Evolutionary conservation across 1,139 yeast species (phyloP), one percentile per base, ranked within the genome.

Genomic region (Pichia sp.): DNA sequence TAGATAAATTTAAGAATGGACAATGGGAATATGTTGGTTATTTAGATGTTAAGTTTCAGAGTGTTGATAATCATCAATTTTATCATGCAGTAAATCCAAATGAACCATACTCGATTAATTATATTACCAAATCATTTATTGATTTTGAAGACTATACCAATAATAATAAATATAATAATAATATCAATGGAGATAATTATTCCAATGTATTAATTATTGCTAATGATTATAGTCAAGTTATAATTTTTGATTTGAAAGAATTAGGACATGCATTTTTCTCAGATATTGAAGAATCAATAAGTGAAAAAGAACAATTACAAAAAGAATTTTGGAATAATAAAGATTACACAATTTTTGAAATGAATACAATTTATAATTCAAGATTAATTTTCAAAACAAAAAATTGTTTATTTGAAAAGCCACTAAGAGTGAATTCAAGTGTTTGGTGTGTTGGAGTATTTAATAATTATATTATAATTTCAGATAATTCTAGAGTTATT

Each of bases 401-500:
- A 5, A 31, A 27, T 31, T 2, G 25, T 3, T 2, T 20, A 3
- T 35, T 41, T 25, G 23, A 23, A 16, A 23, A 6, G 3, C 28
- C 28, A 2, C 4, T 42, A 4, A 16, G 23, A 11, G 12, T 34
- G 30, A 52, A 71, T 46, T 65, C 65, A 30, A 61, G 55, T 75
- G 76, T 74, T 0, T 83, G 92, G 92, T 89, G 89, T 0, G 57
- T 80, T 23, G 86, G 78, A 53, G 61, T 61, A 25, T 50, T 67
- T 55, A 48, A 57, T n/a, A 61, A 70, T 47, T 51, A 76, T 25
- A 50, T 82, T 10, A 78, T 68, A 0, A 68, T 74, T 0, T 75
- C 87, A 0, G 87, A 81, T 53, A 83, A 83, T 57, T 69, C 78
- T 2, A 76, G 71, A 47, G 62, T 65, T 16, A 60, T 78, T 1